Base-by-base conservation (phyloP, 2,329 filamentous ascomycete genomes). In the Aspergillus hortae region DNA sequence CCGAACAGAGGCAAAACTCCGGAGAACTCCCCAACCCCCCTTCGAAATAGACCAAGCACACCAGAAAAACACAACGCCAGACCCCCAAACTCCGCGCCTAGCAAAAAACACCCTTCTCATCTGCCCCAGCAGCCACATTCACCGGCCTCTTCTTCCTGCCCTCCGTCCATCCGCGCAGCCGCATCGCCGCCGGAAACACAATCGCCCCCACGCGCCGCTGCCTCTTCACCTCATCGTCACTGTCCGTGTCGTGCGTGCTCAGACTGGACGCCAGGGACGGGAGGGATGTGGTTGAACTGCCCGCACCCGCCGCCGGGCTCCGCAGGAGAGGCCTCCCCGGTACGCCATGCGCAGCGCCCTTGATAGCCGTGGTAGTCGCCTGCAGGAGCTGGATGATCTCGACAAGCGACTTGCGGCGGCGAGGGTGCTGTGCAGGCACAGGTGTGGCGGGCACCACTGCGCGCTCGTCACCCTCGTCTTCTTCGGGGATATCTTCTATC, bases 401-500 rank as follows among this genome's bases (percentile, higher is more conserved):
- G 41, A 60, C 45, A 44, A 61, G 59, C 4, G 59, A 61, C n/a
- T 58, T 60, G 14, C 59, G 56, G 2, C 56, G 51, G 32, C 51
- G 27, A 2, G 58, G 9, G 48, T 49, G 3, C 55, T 44, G 17
- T 46, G 21, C 35, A 35, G 19, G 7, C 44, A 17, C 27, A n/a
- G 42, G 23, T 40, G 42, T 6, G 1, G 12, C 10, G n/a, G 11
- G 21, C n/a, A 15, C 27, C 11, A 46, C 30, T 15, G 4, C 19
- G 7, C 27, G 40, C 12, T 48, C 41, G n/a, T 51, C 48, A 4
- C 44, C 47, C 23, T 58, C 58, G 6, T 50, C 47, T 42, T 59
- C 58, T 32, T 61, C 58, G 7, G 55, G 57, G 19, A 61, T 61
- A 23, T 61, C 56, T 33, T 61, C 58, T 10, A 61, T 58, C 19